A percentile compares a stretch with the other conserved stretches of the same genome.
These are phyloP conservation scores for Nakaseomyces bracarensis DNA, from an alignment of 1,139 yeast genomes.

Conservation along the genomic window DNA sequence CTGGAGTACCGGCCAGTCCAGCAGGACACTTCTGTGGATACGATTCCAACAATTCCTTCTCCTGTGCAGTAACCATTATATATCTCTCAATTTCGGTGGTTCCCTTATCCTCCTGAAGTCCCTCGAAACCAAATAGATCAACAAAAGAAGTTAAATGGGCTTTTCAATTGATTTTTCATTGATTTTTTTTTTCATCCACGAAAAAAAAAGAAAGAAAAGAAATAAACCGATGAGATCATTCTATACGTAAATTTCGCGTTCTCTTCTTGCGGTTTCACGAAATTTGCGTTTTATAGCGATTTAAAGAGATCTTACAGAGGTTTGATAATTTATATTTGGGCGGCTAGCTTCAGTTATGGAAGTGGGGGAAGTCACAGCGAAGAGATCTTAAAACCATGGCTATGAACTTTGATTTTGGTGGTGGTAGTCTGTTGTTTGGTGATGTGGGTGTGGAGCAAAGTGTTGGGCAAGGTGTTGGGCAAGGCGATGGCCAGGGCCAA, in stretches of 20 bases:
- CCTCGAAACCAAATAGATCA: neutral
- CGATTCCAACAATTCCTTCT: constrained; percentile 35
- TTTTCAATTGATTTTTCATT: neutral
- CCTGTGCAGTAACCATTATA: constrained; percentile 11
- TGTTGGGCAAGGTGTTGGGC: neutral
- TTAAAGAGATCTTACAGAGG: no score
- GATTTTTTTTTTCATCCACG: neutral
- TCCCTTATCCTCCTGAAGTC: neutral
- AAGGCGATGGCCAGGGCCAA: no score
- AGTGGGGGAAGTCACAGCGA: no score
- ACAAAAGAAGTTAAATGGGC: neutral
- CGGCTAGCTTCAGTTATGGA: no score
- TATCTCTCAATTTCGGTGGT: neutral
- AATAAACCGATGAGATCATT: no score
- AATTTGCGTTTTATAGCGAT: no score
- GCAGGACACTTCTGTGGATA: constrained; percentile 66
- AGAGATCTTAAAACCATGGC: no score
- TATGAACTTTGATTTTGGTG: neutral
- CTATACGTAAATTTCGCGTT: no score
- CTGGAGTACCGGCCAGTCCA: constrained; percentile 73
- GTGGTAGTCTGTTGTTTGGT: constrained; percentile 4
- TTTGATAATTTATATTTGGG: no score
- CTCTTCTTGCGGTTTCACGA: no score
- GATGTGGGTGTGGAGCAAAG: neutral
- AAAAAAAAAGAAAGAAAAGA: neutral